Evolutionary conservation across 257 asterid species (phyloP), one percentile per base, ranked within the genome.

Genomic region (Penstemon eatonii): DNA sequence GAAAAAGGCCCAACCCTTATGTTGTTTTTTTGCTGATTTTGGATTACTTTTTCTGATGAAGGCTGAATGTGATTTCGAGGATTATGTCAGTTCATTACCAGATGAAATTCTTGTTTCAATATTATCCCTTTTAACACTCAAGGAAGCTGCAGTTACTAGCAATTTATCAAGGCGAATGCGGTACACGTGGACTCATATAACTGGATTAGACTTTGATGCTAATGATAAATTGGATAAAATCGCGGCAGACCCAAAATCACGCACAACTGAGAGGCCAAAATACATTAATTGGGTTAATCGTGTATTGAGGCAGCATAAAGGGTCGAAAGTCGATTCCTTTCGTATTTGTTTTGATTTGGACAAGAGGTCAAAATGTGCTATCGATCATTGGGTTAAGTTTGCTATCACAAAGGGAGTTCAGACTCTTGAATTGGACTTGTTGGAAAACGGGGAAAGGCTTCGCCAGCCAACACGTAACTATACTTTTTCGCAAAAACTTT

Each of bases 221-320:
- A 78, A 76, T 63, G 83, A 75, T 8, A 42, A 69, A 38, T 59
- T 78, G 60, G 78, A 76, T 33, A 73, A 57, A 53, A 73, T 82
- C 10, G 83, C 84, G 4, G 77, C 74, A 18, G 69, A 82, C 56
- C 77, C 79, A 6, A 77, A 62, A 65, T 40, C 66, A 1, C 67
- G 61, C 7, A 53, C 59, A 37, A 36, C 63, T 0, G 90, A 82
- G 78, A 78, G 83, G 75, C 60, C 80, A 8, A 85, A 74, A 12
- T 85, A 80, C 83, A 74, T 80, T 66, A 80, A 82, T 63, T 82
- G 87, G 87, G 90, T 82, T 64, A 85, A 85, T 69, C 86, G 83
- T 19, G 87, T 82, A 0, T 58, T 85, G 51, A 78, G 81, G 64
- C 78, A 82, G 78, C 83, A 78, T 51, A 70, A 68, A 64, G 83